phyloP scores from a whole-genome alignment of 2,329 filamentous ascomycete species.

The Fusarium solani-melongenae region DNA sequence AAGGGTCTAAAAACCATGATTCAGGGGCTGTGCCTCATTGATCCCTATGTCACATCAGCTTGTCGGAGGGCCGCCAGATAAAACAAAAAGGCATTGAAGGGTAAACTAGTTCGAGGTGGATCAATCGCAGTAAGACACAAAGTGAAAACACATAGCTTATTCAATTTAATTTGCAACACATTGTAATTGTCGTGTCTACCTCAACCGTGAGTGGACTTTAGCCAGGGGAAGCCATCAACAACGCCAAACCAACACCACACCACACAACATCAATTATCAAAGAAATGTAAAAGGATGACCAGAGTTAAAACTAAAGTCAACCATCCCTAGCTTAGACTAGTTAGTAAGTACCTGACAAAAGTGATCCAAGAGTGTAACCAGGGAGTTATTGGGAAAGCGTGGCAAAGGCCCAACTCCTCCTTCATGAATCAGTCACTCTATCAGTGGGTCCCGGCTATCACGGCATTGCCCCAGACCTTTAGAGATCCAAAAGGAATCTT shows the following conservation, averaged over 20 bases:
- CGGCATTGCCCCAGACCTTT: background rate
- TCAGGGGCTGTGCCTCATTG: background rate
- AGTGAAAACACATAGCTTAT: background rate
- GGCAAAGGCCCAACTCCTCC: background rate
- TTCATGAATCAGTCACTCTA: background rate
- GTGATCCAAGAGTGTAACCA: background rate
- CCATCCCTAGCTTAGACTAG: background rate
- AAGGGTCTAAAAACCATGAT: background rate
- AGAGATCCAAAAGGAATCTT: background rate
- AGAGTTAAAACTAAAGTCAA: background rate
- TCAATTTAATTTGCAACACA: background rate
- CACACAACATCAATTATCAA: no score
- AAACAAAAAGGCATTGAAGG: background rate
- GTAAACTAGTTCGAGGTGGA: background rate
- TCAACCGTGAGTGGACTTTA: background rate
- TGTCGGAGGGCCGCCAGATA: background rate
- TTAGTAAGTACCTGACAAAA: background rate
- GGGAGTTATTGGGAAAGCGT: background rate
- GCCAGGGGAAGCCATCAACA: background rate
- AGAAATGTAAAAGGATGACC: background rate
- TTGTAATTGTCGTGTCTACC: background rate
- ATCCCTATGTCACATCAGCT: background rate
- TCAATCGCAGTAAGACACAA: background rate
- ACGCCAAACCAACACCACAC: background rate
- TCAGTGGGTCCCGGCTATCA: slow-evolving; percentile 9